A percentile compares a stretch with the other conserved stretches of the same genome.
phyloP scores from a whole-genome alignment of 2,329 filamentous ascomycete species.

The Xylaria polymorpha region DNA sequence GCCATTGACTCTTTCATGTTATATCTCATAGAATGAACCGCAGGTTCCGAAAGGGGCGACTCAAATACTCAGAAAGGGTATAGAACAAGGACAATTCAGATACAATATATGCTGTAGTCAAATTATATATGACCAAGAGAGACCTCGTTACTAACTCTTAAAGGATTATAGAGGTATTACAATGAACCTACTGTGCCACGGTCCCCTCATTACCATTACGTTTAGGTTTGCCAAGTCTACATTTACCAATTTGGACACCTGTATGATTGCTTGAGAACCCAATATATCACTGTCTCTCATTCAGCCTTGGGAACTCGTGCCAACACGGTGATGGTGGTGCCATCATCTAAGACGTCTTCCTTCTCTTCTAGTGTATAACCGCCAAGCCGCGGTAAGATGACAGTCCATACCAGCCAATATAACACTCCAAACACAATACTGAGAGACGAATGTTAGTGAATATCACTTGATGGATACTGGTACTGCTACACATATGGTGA shows the following conservation, averaged over 20 bases:
- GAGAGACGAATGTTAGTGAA: slow-evolving; percentile 2
- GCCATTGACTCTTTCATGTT: not conserved
- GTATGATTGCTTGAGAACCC: not conserved
- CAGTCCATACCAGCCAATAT: slow-evolving; percentile 78
- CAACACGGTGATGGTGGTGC: slow-evolving; percentile 73
- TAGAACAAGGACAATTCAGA: not conserved
- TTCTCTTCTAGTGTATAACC: slow-evolving; percentile 73
- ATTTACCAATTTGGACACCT: not conserved
- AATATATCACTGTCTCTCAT: slow-evolving; percentile 11
- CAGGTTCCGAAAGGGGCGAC: not conserved
- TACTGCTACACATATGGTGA: not conserved
- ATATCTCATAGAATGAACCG: not conserved
- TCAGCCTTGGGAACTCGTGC: slow-evolving; percentile 50
- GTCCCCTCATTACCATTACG: slow-evolving; percentile 1
- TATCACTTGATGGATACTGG: not conserved
- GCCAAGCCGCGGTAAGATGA: slow-evolving; percentile 67
- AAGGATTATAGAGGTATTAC: not conserved
- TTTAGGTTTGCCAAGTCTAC: not conserved
- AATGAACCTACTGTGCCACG: not conserved
- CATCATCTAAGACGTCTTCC: slow-evolving; percentile 69
- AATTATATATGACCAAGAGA: not conserved
- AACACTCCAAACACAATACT: slow-evolving; percentile 68
- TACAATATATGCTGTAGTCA: not conserved
- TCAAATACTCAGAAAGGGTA: not conserved
- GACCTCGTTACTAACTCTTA: not conserved